Evolutionary conservation across 2,329 filamentous ascomycete genomes (phyloP).

Genomic region (Uncinocarpus reesii): DNA sequence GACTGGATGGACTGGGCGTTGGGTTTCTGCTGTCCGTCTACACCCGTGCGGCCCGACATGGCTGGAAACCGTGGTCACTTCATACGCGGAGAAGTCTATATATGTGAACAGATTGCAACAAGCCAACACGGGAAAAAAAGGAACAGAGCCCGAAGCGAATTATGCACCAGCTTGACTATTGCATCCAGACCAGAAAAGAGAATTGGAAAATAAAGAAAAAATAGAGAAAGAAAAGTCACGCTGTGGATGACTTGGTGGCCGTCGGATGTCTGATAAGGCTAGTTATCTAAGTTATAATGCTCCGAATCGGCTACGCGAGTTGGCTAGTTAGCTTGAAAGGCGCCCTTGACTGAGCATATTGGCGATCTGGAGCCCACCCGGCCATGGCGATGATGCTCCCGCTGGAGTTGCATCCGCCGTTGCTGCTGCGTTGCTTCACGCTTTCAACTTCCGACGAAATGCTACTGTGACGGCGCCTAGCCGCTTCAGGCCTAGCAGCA

Average conservation of each 20-base stretch:
- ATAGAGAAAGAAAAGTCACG: too few species aligned
- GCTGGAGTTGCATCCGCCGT: neutral
- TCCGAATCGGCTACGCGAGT: too few species aligned
- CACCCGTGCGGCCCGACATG: neutral
- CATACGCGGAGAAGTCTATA: neutral
- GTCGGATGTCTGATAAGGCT: neutral
- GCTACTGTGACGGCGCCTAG: neutral
- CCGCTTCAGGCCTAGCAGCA: neutral
- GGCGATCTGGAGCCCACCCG: neutral
- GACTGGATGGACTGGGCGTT: slow-evolving; percentile 10
- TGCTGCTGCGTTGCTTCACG: neutral
- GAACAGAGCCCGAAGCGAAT: too few species aligned
- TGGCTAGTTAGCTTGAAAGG: neutral
- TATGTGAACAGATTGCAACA: neutral
- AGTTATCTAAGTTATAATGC: neutral
- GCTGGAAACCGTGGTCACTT: neutral
- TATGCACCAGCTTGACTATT: too few species aligned
- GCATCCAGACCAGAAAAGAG: too few species aligned
- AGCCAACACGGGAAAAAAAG: neutral
- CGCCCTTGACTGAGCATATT: neutral
- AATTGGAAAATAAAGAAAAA: too few species aligned
- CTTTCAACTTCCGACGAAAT: neutral
- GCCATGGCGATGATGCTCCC: neutral
- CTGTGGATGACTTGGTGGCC: neutral
- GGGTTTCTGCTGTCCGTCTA: neutral